These are phyloP conservation scores for Somion occarium DNA, from an alignment of 1,284 basidiomycete genomes.

Conservation along the genomic window DNA sequence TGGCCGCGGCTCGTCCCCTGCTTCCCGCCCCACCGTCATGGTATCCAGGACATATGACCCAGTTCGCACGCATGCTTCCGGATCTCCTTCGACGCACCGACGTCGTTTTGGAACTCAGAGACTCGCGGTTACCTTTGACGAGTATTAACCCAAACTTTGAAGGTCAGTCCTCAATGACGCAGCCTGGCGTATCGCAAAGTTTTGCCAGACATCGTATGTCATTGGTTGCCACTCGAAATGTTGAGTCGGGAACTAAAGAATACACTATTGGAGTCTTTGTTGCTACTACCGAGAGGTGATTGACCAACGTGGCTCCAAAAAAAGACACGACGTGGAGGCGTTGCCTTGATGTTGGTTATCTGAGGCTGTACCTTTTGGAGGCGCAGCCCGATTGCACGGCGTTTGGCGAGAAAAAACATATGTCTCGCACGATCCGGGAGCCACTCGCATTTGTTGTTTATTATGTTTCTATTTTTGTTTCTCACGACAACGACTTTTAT, in stretches of 20 bases:
- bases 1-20: conserved; percentile 29
- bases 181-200: too few relatives aligned
- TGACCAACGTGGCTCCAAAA: too few relatives aligned
- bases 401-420: too few relatives aligned
- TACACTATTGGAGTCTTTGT: too few relatives aligned
- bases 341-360: too few relatives aligned
- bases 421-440: not conserved
- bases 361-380: not conserved
- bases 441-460: not conserved
- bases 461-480: not conserved
- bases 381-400: not conserved
- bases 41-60: conserved; percentile 97
- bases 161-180: too few relatives aligned
- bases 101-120: conserved; percentile 92
- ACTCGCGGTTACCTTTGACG: conserved; percentile 89
- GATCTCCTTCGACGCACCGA: conserved; percentile 77
- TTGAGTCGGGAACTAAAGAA: too few relatives aligned
- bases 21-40: conserved; percentile 84
- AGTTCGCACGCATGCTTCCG: conserved; percentile 78
- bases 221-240: too few relatives aligned
- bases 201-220: too few relatives aligned
- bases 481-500: not conserved
- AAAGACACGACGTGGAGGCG: too few relatives aligned
- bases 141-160: conserved; percentile 91
- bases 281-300: too few relatives aligned